Conservation (phyloP, 75 land plant genomes). For the Sequoia sempervirens region DNA sequence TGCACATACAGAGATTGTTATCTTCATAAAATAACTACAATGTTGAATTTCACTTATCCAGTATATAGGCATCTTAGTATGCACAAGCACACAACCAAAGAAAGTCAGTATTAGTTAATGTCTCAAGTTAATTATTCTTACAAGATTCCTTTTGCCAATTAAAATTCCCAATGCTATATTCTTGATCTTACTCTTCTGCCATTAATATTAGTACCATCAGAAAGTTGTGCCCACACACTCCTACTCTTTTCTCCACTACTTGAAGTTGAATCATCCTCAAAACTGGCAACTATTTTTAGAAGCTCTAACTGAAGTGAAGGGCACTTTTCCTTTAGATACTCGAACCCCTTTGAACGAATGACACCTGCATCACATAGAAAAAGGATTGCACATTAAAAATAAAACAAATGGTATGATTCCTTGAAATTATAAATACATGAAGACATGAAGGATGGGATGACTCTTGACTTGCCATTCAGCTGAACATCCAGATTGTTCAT, state of each 20-base stretch:
- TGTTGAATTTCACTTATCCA: not conserved
- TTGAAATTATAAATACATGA: not conserved
- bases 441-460: not conserved
- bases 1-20: constrained; percentile 6
- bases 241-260: constrained; percentile 58
- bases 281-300: constrained; percentile 69
- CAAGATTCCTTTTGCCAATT: not conserved
- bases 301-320: constrained; percentile 72
- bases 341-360: constrained; percentile 69
- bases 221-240: constrained; percentile 90
- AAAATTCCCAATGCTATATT: constrained; percentile 24
- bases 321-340: constrained; percentile 67
- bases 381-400: not conserved
- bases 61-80: not conserved
- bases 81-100: constrained; percentile 6
- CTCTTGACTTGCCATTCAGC: not conserved
- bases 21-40: not conserved
- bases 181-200: constrained; percentile 85
- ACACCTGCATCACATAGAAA: constrained; percentile 49
- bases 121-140: constrained; percentile 7
- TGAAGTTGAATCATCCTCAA: constrained; percentile 47
- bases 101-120: constrained; percentile 11
- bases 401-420: not conserved
- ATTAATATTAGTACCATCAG: constrained; percentile 76
- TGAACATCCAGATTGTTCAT: not conserved